A percentile compares a stretch with the other conserved stretches of the same genome.
Evolutionary conservation across 768 basidiomycete species (phyloP).

Genomic region (Paxillus rubicundulus): DNA sequence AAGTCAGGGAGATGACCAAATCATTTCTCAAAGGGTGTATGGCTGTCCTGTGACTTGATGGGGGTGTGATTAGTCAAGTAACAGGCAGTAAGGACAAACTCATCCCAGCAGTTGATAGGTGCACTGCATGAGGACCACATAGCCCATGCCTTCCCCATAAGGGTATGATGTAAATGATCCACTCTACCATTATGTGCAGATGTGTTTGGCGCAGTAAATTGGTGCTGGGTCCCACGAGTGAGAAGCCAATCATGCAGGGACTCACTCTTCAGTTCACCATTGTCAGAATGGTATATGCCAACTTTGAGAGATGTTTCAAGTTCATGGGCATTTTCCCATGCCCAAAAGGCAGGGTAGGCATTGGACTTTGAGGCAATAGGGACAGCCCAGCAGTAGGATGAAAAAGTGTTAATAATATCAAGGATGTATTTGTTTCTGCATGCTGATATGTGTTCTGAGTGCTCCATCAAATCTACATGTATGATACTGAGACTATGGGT

Average conservation of each 20-base stretch:
- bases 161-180: conserved; percentile 36
- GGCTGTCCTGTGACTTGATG: conserved; percentile 14
- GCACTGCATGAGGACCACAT: conserved; percentile 16
- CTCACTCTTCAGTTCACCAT: conserved; percentile 23
- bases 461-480: conserved; percentile 30
- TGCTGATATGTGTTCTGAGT: neutral
- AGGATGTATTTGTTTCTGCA: neutral
- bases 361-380: conserved; percentile 25
- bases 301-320: conserved; percentile 18
- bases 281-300: conserved; percentile 15
- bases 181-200: conserved; percentile 39
- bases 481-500: conserved; percentile 22
- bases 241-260: conserved; percentile 14
- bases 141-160: conserved; percentile 29
- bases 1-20: conserved; percentile 22
- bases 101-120: conserved; percentile 33
- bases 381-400: conserved; percentile 15
- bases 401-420: neutral
- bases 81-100: conserved; percentile 31
- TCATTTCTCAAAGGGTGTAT: conserved; percentile 19
- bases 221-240: conserved; percentile 8
- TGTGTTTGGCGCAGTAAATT: conserved; percentile 33
- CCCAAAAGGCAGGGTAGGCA: conserved; percentile 21
- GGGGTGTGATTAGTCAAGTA: conserved; percentile 25
- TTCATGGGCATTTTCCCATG: conserved; percentile 22